Evolutionary conservation across 1,139 yeast species (phyloP), one percentile per base, ranked within the genome.

Genomic region (Zygotorulaspora mrakii): DNA sequence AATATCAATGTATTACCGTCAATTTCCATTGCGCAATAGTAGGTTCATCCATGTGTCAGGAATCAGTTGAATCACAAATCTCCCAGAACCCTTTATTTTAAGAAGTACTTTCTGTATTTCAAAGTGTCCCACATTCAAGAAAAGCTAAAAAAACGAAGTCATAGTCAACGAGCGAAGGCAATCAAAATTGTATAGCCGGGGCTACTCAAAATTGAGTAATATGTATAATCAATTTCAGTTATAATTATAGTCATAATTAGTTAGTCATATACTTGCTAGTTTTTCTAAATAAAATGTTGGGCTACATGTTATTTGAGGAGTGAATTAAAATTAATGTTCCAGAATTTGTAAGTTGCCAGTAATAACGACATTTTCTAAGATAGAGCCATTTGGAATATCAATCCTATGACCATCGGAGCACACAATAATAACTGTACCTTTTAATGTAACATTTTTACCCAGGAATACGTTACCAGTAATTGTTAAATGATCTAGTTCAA

Each of bases 371-470:
- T 91, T 91, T 67, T 91, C 98, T 58, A 91, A 76, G 42, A 88
- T 76, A 18, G 95, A 76, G 31, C 98, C 98, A 61, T 91, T 89
- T 55, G 98, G 98, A 71, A 91, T 86, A 64, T 91, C 97, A 57
- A 91, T 91, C 70, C 79, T 86, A 64, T 87, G 94, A 50, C 97
- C 97, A 60, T 91, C 98, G 48, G 91, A 89, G 68, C 97, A 89
- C 43, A 91, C 98, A 55, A 91, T 87, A 58, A 91, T 91, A 48
- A 91, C 98, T 10, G 98, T 91, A 50, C 98, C 98, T 74, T 86
- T 91, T 61, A 91, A 76, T 40, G 86, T 82, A 53, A 94, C 95
- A 56, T 79, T 80, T 66, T 86, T 86, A 59, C 98, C 98, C 56
- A 91, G 75, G 57, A 69, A 79, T 37, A 94, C 98, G 63, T 91